Evolutionary conservation across 306 rosid genomes (phyloP).

Genomic region (Crotalaria pallida): DNA sequence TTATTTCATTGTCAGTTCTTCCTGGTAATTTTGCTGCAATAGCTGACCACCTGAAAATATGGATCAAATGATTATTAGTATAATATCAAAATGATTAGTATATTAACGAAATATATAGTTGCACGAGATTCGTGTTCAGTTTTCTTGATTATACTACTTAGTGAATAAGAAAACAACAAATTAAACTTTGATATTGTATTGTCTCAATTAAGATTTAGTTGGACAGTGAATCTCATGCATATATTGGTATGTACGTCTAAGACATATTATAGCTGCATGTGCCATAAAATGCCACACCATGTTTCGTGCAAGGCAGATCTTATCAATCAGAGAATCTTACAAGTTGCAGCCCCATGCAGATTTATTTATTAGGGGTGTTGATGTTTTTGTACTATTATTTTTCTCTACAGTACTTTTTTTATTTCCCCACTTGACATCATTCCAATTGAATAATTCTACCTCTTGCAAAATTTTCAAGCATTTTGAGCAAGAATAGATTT

Average conservation of each 20-base stretch:
- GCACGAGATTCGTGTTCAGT: constrained; percentile 25
- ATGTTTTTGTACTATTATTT: background rate
- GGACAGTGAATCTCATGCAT: constrained; percentile 20
- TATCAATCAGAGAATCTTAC: constrained; percentile 39
- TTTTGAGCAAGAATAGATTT: background rate
- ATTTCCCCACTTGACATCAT: no score
- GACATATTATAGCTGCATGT: constrained; percentile 32
- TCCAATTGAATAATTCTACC: background rate
- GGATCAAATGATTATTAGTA: background rate
- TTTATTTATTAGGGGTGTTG: background rate
- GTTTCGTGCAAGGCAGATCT: constrained; percentile 18
- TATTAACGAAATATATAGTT: constrained; percentile 6
- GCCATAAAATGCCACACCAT: constrained; percentile 27
- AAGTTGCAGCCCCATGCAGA: background rate
- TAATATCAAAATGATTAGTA: background rate
- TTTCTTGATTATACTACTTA: constrained; percentile 12
- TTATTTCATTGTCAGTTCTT: constrained; percentile 87
- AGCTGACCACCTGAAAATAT: constrained; percentile 79
- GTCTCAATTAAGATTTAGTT: background rate
- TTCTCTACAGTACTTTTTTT: background rate
- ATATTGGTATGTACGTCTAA: constrained; percentile 1
- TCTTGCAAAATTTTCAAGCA: background rate
- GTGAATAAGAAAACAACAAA: constrained; percentile 25
- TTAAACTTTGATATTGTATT: constrained; percentile 10
- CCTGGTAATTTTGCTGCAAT: constrained; percentile 90